phyloP scores from a whole-genome alignment of 208 protist genomes.

The Vickermania spadyakhi region DNA sequence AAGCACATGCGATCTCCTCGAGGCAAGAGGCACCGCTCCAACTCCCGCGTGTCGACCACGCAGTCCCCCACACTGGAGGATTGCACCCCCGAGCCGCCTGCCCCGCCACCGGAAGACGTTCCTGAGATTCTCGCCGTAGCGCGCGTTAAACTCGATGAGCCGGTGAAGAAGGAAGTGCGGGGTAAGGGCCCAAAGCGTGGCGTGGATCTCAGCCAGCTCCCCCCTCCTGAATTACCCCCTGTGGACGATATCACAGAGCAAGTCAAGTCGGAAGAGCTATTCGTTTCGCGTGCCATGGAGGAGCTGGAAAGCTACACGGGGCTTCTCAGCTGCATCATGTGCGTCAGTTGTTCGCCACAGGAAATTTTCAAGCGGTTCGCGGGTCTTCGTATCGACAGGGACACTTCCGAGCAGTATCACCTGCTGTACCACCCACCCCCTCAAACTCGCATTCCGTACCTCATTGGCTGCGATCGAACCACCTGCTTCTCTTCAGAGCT shows the following conservation, averaged over 20 bases:
- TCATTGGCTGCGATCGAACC: constrained; percentile 60
- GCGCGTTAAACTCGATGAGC: constrained; percentile 16
- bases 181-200: constrained; percentile 29
- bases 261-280: constrained; percentile 25
- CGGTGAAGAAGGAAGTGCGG: constrained; percentile 40
- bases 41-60: background rate
- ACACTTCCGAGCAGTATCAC: constrained; percentile 74
- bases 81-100: background rate
- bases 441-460: constrained; percentile 43
- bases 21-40: background rate
- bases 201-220: constrained; percentile 48
- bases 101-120: background rate
- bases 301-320: constrained; percentile 23
- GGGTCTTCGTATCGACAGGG: constrained; percentile 67
- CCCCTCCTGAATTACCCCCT: constrained; percentile 58
- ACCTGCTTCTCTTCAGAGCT: constrained; percentile 47
- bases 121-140: constrained; percentile 6
- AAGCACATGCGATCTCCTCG: background rate
- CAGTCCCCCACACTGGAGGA: background rate
- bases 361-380: constrained; percentile 76
- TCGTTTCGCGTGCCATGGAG: constrained; percentile 27
- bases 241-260: constrained; percentile 31
- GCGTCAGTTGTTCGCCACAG: constrained; percentile 47
- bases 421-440: constrained; percentile 73
- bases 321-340: constrained; percentile 39